These are phyloP conservation scores for Hypoxylon rickii DNA, from an alignment of 495 filamentous ascomycete species.

Conservation along the genomic window DNA sequence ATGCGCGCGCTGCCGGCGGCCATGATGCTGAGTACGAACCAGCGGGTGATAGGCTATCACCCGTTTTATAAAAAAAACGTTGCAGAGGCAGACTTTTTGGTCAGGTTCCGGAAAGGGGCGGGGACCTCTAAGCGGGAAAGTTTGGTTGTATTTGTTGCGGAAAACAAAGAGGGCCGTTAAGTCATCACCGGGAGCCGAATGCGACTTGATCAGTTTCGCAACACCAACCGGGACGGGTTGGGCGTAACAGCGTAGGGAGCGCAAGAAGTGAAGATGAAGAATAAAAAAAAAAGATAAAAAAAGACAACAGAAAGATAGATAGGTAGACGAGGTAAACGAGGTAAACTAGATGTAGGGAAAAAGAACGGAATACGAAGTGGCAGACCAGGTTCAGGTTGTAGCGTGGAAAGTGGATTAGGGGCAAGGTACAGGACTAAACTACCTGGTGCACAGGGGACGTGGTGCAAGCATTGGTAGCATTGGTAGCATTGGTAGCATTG, in stretches of 20 bases:
- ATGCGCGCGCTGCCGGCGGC: slow-evolving; percentile 69
- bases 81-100: too few relatives aligned
- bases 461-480: neutral
- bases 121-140: slow-evolving; percentile 24
- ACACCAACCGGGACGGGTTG: slow-evolving; percentile 1
- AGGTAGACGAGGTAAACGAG: slow-evolving; percentile 2
- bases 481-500: too few relatives aligned
- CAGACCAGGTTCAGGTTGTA: slow-evolving; percentile 3
- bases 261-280: slow-evolving; percentile 3
- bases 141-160: slow-evolving; percentile 18
- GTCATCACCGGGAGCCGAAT: slow-evolving; percentile 29
- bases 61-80: too few relatives aligned
- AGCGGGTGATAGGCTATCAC: slow-evolving; percentile 12
- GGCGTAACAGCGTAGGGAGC: neutral
- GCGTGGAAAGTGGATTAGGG: slow-evolving; percentile 10
- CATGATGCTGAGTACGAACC: slow-evolving; percentile 53
- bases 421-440: slow-evolving; percentile 4
- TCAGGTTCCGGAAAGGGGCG: slow-evolving; percentile 12
- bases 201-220: slow-evolving; percentile 12
- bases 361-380: slow-evolving; percentile 28
- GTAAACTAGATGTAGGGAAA: neutral
- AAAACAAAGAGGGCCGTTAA: slow-evolving; percentile 28
- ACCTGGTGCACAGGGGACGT: too few relatives aligned
- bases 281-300: slow-evolving; percentile 8
- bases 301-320: slow-evolving; percentile 8